These are phyloP conservation scores for Fusarium concolor DNA, from an alignment of 2,329 filamentous ascomycete genomes.

Conservation along the genomic window DNA sequence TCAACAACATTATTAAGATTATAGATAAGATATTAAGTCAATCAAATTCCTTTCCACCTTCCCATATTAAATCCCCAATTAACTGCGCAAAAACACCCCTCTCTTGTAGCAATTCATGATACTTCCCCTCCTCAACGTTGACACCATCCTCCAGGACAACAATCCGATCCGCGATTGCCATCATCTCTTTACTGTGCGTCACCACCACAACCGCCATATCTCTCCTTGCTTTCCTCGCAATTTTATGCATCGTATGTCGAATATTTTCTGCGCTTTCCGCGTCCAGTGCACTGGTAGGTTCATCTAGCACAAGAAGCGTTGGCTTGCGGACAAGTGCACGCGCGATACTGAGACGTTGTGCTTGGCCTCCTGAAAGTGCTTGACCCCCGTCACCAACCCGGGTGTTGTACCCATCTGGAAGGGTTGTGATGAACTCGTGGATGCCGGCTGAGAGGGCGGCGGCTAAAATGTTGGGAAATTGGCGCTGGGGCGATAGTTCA, in stretches of 20 bases:
- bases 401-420: slow-evolving; percentile 72
- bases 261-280: slow-evolving; percentile 73
- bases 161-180: slow-evolving; percentile 80
- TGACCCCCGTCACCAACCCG: slow-evolving; percentile 81
- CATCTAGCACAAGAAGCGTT: slow-evolving; percentile 82
- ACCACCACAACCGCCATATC: slow-evolving; percentile 80
- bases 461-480: slow-evolving; percentile 56
- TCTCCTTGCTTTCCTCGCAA: slow-evolving; percentile 56
- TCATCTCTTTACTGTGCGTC: slow-evolving; percentile 88
- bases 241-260: slow-evolving; percentile 67
- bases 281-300: slow-evolving; percentile 87
- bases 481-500: slow-evolving; percentile 63
- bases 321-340: slow-evolving; percentile 79
- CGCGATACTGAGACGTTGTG: slow-evolving; percentile 84
- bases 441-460: slow-evolving; percentile 73
- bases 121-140: slow-evolving; percentile 76
- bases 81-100: slow-evolving; percentile 62
- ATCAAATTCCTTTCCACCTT: slow-evolving; percentile 1
- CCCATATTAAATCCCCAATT: slow-evolving; percentile 50
- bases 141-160: slow-evolving; percentile 76
- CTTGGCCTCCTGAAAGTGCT: slow-evolving; percentile 81
- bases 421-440: slow-evolving; percentile 78
- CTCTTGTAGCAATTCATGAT: slow-evolving; percentile 65
- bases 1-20: too few species aligned
- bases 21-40: not conserved